phyloP scores from a whole-genome alignment of 148 eudicot species.

The Polygonum maritimum region DNA sequence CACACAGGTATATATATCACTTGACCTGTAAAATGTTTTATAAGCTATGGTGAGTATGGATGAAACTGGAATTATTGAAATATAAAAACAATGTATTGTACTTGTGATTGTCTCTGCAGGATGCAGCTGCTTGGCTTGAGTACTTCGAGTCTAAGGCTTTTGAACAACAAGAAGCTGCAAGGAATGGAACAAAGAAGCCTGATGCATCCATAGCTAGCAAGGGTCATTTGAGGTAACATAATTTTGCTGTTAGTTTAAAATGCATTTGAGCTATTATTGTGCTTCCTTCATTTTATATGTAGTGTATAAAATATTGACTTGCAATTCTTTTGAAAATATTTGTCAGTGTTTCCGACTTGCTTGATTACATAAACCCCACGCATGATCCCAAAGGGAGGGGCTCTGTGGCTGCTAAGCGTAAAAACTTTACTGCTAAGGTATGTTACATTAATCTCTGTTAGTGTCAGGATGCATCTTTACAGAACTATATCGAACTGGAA shows the following conservation, averaged over 20 bases:
- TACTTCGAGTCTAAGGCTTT: constrained; percentile 99
- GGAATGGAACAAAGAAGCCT: constrained; percentile 93
- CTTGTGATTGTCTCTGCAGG: constrained; percentile 35
- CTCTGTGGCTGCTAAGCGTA: constrained; percentile 59
- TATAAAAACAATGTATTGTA: neutral
- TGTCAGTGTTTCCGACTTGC: constrained; percentile 98
- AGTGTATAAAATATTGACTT: constrained; percentile 9
- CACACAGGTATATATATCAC: constrained; percentile 61
- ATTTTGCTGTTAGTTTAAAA: neutral
- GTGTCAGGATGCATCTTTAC: neutral
- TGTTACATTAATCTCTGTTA: neutral
- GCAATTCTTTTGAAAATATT: constrained; percentile 8
- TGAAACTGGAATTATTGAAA: neutral
- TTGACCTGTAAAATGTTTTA: neutral
- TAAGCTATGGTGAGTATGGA: neutral
- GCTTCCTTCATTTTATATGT: neutral
- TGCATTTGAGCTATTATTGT: neutral
- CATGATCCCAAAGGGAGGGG: constrained; percentile 70
- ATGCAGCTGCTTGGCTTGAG: constrained; percentile 99
- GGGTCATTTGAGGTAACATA: constrained; percentile 81
- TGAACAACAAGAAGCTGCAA: constrained; percentile 99
- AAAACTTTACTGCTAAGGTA: constrained; percentile 63
- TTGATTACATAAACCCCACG: constrained; percentile 91
- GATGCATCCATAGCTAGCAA: constrained; percentile 99
- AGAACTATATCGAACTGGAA: neutral